Percentiles rank a stretch among this genome's conserved stretches.
phyloP scores from a whole-genome alignment of 202 grass and related monocot genomes.

The Zizania palustris region DNA sequence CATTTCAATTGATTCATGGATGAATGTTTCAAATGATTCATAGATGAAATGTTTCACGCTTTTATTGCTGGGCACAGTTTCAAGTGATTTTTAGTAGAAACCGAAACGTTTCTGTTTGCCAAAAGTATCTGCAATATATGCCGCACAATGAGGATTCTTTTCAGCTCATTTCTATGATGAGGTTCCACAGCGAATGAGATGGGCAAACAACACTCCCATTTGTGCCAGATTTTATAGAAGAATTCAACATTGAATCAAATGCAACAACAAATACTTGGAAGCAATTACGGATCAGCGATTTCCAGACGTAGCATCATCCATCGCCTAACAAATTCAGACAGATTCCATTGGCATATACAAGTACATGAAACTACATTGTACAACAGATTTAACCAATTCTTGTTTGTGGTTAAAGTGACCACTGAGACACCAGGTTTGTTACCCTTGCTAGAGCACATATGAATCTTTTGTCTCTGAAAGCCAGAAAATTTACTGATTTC shows the following conservation, averaged over 20 bases:
- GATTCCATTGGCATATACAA: not conserved
- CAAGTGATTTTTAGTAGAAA: too few species aligned
- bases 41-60: too few species aligned
- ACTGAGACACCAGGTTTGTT: conserved; percentile 21
- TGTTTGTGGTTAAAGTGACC: conserved; percentile 24
- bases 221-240: not conserved
- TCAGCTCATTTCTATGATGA: not conserved
- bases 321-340: conserved; percentile 32
- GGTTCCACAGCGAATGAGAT: too few species aligned
- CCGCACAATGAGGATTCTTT: not conserved
- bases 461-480: not conserved
- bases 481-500: not conserved
- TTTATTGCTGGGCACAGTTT: too few species aligned
- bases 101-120: too few species aligned
- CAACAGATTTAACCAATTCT: not conserved
- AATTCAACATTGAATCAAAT: not conserved
- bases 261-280: not conserved
- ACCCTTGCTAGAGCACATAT: not conserved
- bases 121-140: not conserved
- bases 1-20: too few species aligned
- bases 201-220: not conserved
- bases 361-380: conserved; percentile 33
- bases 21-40: too few species aligned
- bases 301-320: not conserved
- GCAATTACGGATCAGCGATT: not conserved